Base-by-base conservation (phyloP, 306 rosid species). In the Ziziphus jujuba region DNA sequence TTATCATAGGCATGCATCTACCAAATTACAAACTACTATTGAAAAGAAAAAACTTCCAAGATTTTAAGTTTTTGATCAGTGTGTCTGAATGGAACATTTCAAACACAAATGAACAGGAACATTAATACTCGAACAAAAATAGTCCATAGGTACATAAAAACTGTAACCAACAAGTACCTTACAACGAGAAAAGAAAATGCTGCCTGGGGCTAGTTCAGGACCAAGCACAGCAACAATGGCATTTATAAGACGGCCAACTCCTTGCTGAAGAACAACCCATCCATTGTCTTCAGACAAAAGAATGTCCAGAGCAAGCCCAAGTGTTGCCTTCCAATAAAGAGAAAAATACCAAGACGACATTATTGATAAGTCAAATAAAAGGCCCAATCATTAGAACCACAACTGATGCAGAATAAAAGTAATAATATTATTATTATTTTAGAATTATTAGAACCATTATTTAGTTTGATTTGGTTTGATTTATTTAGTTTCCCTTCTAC, bases 171-270 rank as follows among this genome's bases (percentile, higher is more conserved):
- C 38, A 59, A 65, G 55, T 73, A 93, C 98, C 98, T 90, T 86
- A 79, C 96, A 93, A 77, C 97, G 98, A 7, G 98, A 84, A 82
- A 90, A 93, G 87, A 93, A 90, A 67, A 88, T 93, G 85, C 97
- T 93, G 64, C 95, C 98, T n/a, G 98, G 97, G 40, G 84, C 84
- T 76, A 93, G 98, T 84, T 93, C 98, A 40, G 98, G 98, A 73
- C 98, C 98, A 80, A 93, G 88, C 79, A 88, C 91, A 69, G 96
- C 87, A 61, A 93, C 97, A 68, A 93, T 79, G 53, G 96, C 98
- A 79, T 93, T 93, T 75, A 93, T 84, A 56, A 93, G 87, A 73
- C 98, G 91, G 56, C 96, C 98, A 74, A 88, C 97, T 56, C 97
- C 98, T 80, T 88, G 98, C 80, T 84, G 98, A 88, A 90, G 87